Conservation (phyloP, 2,329 filamentous ascomycete species). For the Venturia effusa region DNA sequence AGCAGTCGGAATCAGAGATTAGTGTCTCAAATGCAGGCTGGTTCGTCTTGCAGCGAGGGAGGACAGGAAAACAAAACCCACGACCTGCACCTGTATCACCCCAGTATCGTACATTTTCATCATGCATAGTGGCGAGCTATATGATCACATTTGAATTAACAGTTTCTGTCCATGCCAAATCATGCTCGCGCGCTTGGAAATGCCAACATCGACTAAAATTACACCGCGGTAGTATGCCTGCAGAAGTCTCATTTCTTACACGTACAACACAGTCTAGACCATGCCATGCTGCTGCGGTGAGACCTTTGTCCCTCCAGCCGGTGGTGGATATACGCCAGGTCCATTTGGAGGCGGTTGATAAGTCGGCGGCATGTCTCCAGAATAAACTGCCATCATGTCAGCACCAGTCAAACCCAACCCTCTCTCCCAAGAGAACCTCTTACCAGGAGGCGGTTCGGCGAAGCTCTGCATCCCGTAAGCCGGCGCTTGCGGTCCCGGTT, state of each 20-base stretch:
- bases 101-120: neutral
- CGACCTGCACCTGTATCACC: neutral
- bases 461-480: conserved; percentile 8
- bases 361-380: conserved; percentile 24
- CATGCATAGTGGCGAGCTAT: neutral
- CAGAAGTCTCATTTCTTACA: neutral
- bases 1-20: too few relatives aligned
- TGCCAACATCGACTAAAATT: neutral
- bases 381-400: conserved; percentile 16
- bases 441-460: conserved; percentile 8
- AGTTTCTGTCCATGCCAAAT: neutral
- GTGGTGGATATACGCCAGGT: conserved; percentile 13
- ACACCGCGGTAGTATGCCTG: neutral
- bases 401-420: neutral
- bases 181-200: neutral
- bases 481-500: neutral
- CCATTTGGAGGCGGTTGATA: conserved; percentile 12
- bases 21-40: too few relatives aligned
- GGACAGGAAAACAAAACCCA: too few relatives aligned
- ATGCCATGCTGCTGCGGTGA: conserved; percentile 18
- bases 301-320: conserved; percentile 20
- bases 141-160: neutral
- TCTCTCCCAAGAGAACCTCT: neutral
- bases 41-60: too few relatives aligned
- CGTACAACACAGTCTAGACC: neutral